Conservation (phyloP, 176 grass and related monocot species). For the Bromus sterilis region DNA sequence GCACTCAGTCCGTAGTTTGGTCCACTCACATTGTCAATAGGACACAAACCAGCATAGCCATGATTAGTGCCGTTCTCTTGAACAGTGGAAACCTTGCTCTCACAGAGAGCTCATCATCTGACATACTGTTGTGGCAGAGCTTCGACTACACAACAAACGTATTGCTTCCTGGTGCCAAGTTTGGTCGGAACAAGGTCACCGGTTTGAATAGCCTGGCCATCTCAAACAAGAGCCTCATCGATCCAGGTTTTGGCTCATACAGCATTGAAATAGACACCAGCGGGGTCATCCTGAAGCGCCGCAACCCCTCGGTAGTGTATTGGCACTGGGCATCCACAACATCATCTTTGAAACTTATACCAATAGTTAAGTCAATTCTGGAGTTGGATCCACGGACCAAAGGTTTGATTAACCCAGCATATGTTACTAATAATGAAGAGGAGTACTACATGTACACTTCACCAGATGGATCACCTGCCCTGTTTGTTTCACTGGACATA, state of each 20-base stretch:
- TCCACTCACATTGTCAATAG: constrained; percentile 9
- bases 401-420: constrained; percentile 5
- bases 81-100: neutral
- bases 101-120: neutral
- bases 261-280: constrained; percentile 9
- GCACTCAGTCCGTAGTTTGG: constrained; percentile 6
- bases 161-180: constrained; percentile 30
- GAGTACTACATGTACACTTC: constrained; percentile 48
- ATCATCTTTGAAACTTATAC: constrained; percentile 30
- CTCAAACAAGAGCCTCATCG: neutral
- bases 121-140: neutral
- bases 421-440: constrained; percentile 6
- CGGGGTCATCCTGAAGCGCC: neutral
- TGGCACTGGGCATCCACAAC: constrained; percentile 13
- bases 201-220: constrained; percentile 5
- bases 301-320: neutral
- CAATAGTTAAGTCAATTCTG: neutral
- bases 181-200: constrained; percentile 40
- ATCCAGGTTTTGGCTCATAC: constrained; percentile 35
- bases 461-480: constrained; percentile 7
- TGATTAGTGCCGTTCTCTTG: neutral
- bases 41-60: neutral
- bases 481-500: constrained; percentile 17
- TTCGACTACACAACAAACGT: neutral
- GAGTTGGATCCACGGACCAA: constrained; percentile 18